Conservation (phyloP, 768 basidiomycete genomes). For the Pulveroboletus frians region DNA sequence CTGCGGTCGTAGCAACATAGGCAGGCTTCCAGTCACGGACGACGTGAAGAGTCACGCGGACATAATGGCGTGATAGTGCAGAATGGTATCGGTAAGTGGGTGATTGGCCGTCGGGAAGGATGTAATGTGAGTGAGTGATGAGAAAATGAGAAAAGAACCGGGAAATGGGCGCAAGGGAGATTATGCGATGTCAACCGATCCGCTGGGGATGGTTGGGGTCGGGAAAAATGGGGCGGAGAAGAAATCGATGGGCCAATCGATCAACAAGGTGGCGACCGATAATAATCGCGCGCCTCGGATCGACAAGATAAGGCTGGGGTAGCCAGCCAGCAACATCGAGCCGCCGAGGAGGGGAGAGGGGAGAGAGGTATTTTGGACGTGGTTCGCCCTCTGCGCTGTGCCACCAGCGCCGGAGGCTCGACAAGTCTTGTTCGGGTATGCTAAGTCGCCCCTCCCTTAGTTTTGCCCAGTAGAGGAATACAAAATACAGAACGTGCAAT, state of each 20-base stretch:
- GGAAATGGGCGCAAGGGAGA: constrained; percentile 20
- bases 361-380: constrained; percentile 18
- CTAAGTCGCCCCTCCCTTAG: constrained; percentile 18
- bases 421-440: constrained; percentile 20
- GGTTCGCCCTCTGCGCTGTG: constrained; percentile 30
- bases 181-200: constrained; percentile 26
- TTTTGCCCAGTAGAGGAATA: constrained; percentile 28
- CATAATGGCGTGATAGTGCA: constrained; percentile 13
- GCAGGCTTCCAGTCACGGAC: constrained; percentile 16
- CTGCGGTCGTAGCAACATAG: constrained; percentile 30
- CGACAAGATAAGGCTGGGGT: constrained; percentile 23
- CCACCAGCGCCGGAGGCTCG: constrained; percentile 30
- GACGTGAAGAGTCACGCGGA: constrained; percentile 13
- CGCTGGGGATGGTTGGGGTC: constrained; percentile 20
- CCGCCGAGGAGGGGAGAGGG: constrained; percentile 24
- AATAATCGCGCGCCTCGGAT: constrained; percentile 33
- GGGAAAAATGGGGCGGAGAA: constrained; percentile 24
- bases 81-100: constrained; percentile 22
- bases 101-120: constrained; percentile 24
- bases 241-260: constrained; percentile 36
- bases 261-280: constrained; percentile 39
- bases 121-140: constrained; percentile 18
- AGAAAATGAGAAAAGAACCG: constrained; percentile 14
- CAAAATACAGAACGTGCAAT: constrained; percentile 30
- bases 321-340: constrained; percentile 38